Conservation (phyloP, 352 stramenopile genomes). For the Globisporangium canariense region DNA sequence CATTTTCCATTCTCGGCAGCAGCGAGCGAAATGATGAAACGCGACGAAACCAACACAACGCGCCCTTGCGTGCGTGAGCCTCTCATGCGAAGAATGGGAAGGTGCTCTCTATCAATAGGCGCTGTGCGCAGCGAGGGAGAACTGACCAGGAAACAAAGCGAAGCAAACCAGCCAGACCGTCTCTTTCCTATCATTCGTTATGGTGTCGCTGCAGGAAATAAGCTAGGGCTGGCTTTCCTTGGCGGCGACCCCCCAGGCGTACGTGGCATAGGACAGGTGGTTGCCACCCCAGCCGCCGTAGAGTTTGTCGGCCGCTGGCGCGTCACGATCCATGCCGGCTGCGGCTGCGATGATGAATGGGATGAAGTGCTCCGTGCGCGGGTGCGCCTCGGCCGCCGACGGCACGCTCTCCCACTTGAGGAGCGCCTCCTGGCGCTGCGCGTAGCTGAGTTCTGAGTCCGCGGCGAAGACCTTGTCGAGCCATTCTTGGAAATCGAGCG, state of each 20-base stretch:
- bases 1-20: background rate
- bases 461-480: slow-evolving; percentile 32
- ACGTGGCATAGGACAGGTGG: slow-evolving; percentile 40
- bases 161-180: background rate
- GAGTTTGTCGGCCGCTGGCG: slow-evolving; percentile 26
- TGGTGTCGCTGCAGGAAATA: background rate
- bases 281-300: slow-evolving; percentile 34
- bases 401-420: slow-evolving; percentile 40
- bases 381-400: slow-evolving; percentile 33
- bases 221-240: background rate
- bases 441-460: slow-evolving; percentile 22
- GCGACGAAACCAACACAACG: slow-evolving; percentile 1
- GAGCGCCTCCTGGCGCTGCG: slow-evolving; percentile 35
- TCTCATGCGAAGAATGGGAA: background rate
- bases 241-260: slow-evolving; percentile 27
- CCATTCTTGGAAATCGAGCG: slow-evolving; percentile 40
- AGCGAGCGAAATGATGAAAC: background rate
- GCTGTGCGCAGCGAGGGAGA: background rate
- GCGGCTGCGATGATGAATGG: slow-evolving; percentile 49
- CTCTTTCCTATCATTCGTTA: background rate
- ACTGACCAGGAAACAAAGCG: background rate
- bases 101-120: background rate
- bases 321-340: slow-evolving; percentile 45
- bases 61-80: background rate
- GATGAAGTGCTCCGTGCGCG: slow-evolving; percentile 51